Evolutionary conservation across 1,139 yeast species (phyloP).

Genomic region (Debaryomyces coudertii): DNA sequence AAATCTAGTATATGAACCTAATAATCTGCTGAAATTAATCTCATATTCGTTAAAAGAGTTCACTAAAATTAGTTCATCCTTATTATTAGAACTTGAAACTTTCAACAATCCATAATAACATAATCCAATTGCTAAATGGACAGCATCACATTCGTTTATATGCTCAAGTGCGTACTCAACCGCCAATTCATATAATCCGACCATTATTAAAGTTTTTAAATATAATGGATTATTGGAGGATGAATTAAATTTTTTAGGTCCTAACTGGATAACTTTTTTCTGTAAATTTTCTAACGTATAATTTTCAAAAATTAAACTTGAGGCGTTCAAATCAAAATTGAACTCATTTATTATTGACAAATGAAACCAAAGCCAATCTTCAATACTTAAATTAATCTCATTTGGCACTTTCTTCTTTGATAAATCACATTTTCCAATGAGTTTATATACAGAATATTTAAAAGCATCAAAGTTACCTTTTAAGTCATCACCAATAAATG

Average conservation of each 20-base stretch:
- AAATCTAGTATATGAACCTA: conserved; percentile 75
- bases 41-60: conserved; percentile 42
- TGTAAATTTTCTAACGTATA: conserved; percentile 79
- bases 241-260: conserved; percentile 69
- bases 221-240: conserved; percentile 73
- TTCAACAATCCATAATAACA: conserved; percentile 74
- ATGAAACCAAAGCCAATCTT: conserved; percentile 98
- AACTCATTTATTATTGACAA: conserved; percentile 70
- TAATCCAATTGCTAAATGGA: conserved; percentile 84
- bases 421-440: conserved; percentile 89
- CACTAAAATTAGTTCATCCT: conserved; percentile 38
- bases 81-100: conserved; percentile 39
- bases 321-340: conserved; percentile 28
- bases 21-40: conserved; percentile 59
- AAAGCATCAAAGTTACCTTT: conserved; percentile 78
- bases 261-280: conserved; percentile 68
- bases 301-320: conserved; percentile 65
- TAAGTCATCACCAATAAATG: conserved; percentile 54
- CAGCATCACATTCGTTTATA: conserved; percentile 80
- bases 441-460: conserved; percentile 86
- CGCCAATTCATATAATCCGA: conserved; percentile 84
- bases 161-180: conserved; percentile 66
- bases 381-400: conserved; percentile 73
- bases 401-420: conserved; percentile 75
- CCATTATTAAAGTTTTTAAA: conserved; percentile 70